Evolutionary conservation across 2,329 filamentous ascomycete genomes (phyloP).

Genomic region (Colletotrichum kahawae): DNA sequence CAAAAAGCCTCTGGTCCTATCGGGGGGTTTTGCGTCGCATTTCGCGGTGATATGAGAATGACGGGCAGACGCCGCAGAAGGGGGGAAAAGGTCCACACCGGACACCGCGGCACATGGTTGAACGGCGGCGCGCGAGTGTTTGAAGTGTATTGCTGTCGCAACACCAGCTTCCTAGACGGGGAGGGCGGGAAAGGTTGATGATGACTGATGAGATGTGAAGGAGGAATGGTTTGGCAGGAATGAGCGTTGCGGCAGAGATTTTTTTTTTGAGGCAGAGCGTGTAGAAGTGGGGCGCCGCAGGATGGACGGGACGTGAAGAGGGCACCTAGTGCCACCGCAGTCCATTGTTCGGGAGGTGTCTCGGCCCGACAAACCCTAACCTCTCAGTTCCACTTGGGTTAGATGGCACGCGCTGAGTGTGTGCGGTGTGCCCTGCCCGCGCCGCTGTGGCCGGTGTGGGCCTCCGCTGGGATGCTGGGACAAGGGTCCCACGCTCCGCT

Average conservation of each 20-base stretch:
- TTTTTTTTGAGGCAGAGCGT: background rate
- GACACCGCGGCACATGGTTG: background rate
- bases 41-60: background rate
- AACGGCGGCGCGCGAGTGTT: background rate
- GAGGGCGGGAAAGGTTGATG: background rate
- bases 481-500: background rate
- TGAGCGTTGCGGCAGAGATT: background rate
- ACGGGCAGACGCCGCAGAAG: background rate
- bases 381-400: background rate
- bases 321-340: background rate
- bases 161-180: background rate
- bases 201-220: background rate
- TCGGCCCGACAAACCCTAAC: constrained; percentile 6
- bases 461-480: background rate
- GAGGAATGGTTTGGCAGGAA: background rate
- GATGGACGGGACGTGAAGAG: background rate
- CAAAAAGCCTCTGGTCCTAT: background rate
- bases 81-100: background rate
- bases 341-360: background rate
- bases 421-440: background rate
- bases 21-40: background rate
- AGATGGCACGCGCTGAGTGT: background rate
- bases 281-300: background rate
- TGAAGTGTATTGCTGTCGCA: background rate
- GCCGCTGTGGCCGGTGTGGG: background rate